A percentile compares a stretch with the other conserved stretches of the same genome.
phyloP scores from a whole-genome alignment of 2,329 filamentous ascomycete species.

The Botryosphaeria dothidea region DNA sequence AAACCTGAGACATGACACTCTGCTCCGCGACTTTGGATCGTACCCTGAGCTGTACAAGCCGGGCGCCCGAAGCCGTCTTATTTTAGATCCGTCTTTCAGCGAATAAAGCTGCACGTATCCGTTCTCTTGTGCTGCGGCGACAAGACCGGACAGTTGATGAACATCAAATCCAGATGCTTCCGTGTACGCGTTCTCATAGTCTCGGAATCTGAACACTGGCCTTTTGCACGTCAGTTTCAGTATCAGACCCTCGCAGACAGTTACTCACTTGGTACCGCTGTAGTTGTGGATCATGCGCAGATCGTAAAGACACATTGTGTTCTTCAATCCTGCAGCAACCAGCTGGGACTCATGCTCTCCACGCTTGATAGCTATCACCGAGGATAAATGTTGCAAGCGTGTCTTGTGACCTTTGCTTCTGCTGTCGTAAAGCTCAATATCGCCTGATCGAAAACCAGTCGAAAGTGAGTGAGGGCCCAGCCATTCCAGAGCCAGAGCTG shows the following conservation, averaged over 20 bases:
- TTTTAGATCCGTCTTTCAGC: constrained; percentile 35
- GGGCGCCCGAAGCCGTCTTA: constrained; percentile 15
- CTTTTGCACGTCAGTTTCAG: constrained; percentile 19
- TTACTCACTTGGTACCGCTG: constrained; percentile 23
- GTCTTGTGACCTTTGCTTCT: constrained; percentile 1
- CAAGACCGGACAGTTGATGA: constrained; percentile 30
- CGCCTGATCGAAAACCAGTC: constrained; percentile 8
- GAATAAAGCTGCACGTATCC: constrained; percentile 31
- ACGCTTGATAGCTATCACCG: constrained; percentile 13
- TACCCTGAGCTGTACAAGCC: not conserved
- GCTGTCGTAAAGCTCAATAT: constrained; percentile 11
- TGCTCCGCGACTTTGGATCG: not conserved
- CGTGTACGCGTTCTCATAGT: constrained; percentile 28
- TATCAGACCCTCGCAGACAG: not conserved
- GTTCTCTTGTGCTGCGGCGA: constrained; percentile 34
- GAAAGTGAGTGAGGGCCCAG: not conserved
- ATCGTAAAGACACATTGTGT: constrained; percentile 24
- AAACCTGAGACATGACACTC: constrained; percentile 31
- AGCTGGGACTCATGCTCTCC: constrained; percentile 9
- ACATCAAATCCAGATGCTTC: constrained; percentile 33
- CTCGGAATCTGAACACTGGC: constrained; percentile 30
- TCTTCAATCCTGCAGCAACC: constrained; percentile 20
- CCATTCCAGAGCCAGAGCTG: constrained; percentile 7
- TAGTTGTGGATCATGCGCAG: constrained; percentile 20
- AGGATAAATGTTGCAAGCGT: constrained; percentile 2